phyloP scores from a whole-genome alignment of 306 rosid genomes.

The Quercus cerris region DNA sequence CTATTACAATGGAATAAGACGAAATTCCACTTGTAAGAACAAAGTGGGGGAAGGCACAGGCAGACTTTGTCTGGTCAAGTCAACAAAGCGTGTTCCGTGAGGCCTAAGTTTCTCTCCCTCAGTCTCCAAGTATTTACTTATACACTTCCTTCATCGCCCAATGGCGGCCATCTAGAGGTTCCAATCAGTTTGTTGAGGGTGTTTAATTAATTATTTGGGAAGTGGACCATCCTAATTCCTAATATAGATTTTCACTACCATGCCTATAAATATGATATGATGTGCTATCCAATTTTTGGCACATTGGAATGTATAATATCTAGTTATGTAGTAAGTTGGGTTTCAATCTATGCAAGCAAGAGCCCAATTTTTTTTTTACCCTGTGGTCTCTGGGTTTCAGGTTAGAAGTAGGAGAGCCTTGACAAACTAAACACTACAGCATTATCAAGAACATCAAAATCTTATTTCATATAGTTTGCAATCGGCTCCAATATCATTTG shows the following conservation, averaged over 20 bases:
- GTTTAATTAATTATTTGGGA: not conserved
- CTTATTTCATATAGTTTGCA: no score
- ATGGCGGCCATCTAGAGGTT: not conserved
- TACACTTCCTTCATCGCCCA: not conserved
- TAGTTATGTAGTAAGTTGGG: no score
- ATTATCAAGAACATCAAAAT: no score
- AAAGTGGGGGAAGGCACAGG: not conserved
- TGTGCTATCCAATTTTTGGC: no score
- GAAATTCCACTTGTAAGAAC: not conserved
- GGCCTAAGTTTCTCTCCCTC: not conserved
- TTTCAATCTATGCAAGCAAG: no score
- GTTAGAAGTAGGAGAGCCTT: no score
- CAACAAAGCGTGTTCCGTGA: conserved; percentile 40
- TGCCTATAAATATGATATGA: no score
- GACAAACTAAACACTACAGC: no score
- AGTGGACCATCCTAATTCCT: not conserved
- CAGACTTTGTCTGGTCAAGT: conserved; percentile 26
- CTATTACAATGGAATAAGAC: not conserved
- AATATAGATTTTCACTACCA: not conserved
- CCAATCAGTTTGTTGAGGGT: not conserved
- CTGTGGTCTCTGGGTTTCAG: no score
- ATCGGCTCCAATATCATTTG: not conserved
- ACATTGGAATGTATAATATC: no score
- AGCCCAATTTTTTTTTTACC: no score
- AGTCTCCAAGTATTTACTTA: not conserved